Conservation (phyloP, 257 asterid genomes). For the Solanum sparsipilum region DNA sequence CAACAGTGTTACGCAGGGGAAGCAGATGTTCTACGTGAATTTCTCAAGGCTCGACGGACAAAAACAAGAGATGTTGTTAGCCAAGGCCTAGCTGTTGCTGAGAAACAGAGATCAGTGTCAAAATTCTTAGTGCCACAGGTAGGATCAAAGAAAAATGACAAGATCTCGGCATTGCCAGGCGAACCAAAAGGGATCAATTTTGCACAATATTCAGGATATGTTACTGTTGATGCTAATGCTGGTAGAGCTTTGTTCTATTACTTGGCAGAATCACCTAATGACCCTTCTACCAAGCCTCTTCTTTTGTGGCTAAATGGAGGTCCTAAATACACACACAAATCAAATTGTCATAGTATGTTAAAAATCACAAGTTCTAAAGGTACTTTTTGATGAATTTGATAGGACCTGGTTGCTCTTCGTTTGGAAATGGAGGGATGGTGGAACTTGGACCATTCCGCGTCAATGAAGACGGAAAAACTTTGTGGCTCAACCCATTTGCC, state of each 20-base stretch:
- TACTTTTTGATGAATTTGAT: neutral
- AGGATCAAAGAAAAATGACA: conserved; percentile 21
- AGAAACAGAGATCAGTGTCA: neutral
- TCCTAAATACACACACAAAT: neutral
- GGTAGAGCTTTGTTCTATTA: conserved; percentile 28
- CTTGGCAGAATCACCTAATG: conserved; percentile 17
- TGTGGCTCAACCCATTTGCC: conserved; percentile 1
- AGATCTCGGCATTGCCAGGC: conserved; percentile 23
- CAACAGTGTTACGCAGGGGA: neutral
- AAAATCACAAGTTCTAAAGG: neutral
- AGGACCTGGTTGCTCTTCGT: conserved; percentile 16
- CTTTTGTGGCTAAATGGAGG: conserved; percentile 42
- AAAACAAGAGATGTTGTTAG: neutral
- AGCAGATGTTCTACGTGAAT: neutral
- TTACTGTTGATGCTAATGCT: conserved; percentile 6
- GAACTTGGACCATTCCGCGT: conserved; percentile 18
- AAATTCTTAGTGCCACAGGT: neutral
- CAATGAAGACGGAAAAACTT: neutral
- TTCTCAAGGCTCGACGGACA: neutral
- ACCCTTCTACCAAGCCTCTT: conserved; percentile 21
- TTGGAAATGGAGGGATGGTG: conserved; percentile 10
- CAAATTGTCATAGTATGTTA: neutral
- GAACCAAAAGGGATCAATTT: conserved; percentile 19
- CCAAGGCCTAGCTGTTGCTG: neutral
- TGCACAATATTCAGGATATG: conserved; percentile 32